phyloP scores from a whole-genome alignment of 2,329 filamentous ascomycete genomes.

The Aspergillus sp. region DNA sequence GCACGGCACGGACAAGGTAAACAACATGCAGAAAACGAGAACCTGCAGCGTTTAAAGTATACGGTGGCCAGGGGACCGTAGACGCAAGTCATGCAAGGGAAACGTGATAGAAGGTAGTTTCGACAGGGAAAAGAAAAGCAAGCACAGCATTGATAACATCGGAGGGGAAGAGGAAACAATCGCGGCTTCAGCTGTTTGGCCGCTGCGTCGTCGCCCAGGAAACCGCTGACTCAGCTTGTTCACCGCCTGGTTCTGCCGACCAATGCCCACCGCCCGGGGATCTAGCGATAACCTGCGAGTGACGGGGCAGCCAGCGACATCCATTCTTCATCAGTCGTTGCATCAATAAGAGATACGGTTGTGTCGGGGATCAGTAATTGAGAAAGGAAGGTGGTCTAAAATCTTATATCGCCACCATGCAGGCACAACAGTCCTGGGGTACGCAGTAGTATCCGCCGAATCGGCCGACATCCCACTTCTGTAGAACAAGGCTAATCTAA shows the following conservation, averaged over 20 bases:
- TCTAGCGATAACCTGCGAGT: conserved; percentile 1
- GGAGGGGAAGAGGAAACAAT: neutral
- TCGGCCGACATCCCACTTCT: neutral
- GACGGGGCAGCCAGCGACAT: conserved; percentile 7
- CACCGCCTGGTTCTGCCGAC: conserved; percentile 25
- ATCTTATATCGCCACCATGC: conserved; percentile 35
- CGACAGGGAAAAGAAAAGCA: conserved; percentile 1
- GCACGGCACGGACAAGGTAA: conserved; percentile 12
- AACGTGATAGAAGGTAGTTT: conserved; percentile 6
- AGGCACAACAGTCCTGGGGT: conserved; percentile 57
- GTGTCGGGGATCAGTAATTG: neutral
- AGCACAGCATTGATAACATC: neutral
- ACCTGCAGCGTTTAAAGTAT: conserved; percentile 9
- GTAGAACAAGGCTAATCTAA: neutral
- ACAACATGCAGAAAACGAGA: conserved; percentile 5
- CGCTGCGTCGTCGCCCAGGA: conserved; percentile 26
- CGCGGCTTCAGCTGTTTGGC: neutral
- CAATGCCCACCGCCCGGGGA: conserved; percentile 18
- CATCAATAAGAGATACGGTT: neutral
- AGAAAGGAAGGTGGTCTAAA: neutral
- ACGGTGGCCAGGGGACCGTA: neutral
- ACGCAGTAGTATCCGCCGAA: conserved; percentile 2
- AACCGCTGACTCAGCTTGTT: conserved; percentile 27
- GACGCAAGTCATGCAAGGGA: conserved; percentile 3
- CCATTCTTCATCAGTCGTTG: conserved; percentile 1